A percentile compares a stretch with the other conserved stretches of the same genome.
phyloP scores from a whole-genome alignment of 2,329 filamentous ascomycete species.

The Fusarium sp. region DNA sequence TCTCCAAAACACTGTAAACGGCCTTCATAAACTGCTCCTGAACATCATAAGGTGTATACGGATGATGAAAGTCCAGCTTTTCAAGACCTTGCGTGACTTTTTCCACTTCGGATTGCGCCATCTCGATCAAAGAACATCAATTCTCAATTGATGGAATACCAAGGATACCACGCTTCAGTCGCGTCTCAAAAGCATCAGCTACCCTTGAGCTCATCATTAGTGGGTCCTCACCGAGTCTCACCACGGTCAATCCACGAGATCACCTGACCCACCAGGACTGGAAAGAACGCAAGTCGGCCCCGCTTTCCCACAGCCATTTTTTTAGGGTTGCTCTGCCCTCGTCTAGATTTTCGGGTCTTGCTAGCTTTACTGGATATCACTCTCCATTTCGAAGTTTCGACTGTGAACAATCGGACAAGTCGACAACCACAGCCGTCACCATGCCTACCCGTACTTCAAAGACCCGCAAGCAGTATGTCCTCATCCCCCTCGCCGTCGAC shows the following conservation, averaged over 20 bases:
- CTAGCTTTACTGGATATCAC: conserved; percentile 50
- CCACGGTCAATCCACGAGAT: conserved; percentile 37
- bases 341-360: conserved; percentile 49
- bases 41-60: conserved; percentile 86
- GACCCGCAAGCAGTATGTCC: conserved; percentile 80
- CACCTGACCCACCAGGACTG: conserved; percentile 43
- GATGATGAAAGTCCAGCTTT: conserved; percentile 79
- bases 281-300: background rate
- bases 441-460: conserved; percentile 81
- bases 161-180: conserved; percentile 7
- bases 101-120: conserved; percentile 32
- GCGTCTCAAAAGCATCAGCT: conserved; percentile 19
- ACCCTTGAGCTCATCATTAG: conserved; percentile 20
- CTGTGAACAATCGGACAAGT: conserved; percentile 52
- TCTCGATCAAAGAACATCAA: conserved; percentile 2
- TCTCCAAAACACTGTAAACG: conserved; percentile 80
- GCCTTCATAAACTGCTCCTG: conserved; percentile 88
- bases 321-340: conserved; percentile 56
- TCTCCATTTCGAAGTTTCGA: conserved; percentile 49
- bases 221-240: conserved; percentile 32
- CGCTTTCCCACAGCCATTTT: conserved; percentile 22
- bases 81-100: conserved; percentile 35
- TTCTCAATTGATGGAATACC: background rate
- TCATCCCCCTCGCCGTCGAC: conserved; percentile 35
- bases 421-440: conserved; percentile 58